Base-by-base conservation (phyloP, 2,329 filamentous ascomycete genomes). In the Hypomyces perniciosus region DNA sequence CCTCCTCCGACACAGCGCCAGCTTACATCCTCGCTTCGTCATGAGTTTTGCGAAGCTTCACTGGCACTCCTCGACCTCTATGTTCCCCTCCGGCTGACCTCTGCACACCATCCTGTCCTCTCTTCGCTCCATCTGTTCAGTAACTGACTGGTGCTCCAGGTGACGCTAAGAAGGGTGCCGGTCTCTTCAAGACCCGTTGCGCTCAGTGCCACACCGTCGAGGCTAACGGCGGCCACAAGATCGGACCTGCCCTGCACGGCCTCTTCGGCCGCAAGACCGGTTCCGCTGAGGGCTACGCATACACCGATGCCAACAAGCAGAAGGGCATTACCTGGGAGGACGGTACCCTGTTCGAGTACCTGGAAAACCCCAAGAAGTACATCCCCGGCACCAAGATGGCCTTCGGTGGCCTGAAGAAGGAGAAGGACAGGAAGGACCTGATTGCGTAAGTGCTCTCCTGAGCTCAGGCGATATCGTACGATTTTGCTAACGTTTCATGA, bases 341-440 rank as follows among this genome's bases (percentile, higher is more conserved):
- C 70, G 73, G 84, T 60, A 87, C 88, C 74, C 83, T 99, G 65
- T 97, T 96, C 77, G 82, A 85, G 62, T 99, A 99, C 85, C 91
- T 99, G 68, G 93, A 99, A 84, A 97, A 97, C 87, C 93, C 93
- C 78, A 99, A 99, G 87, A 97, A 97, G 84, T 99, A 91, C 85
- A 96, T 99, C 61, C 93, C 93, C 64, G 93, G 93, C 65, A 99
- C 93, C 79, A 99, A 97, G 90, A 99, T 99, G 93, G 93, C 93
- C 67, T 99, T 97, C 72, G 93, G 93, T 78, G 93, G 93, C 74
- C 84, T 99, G 70, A 99, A 99, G 91, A 99, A 99, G 89, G 83
- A 84, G 71, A 97, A 97, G 88, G 93, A 97, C 80, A 84, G 93
- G 74, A 96, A 97, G 74, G 92, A 99, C 76, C 81, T 99, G 67